Evolutionary conservation across 2,329 filamentous ascomycete genomes (phyloP).

Genomic region (Macroventuria anomochaeta): DNA sequence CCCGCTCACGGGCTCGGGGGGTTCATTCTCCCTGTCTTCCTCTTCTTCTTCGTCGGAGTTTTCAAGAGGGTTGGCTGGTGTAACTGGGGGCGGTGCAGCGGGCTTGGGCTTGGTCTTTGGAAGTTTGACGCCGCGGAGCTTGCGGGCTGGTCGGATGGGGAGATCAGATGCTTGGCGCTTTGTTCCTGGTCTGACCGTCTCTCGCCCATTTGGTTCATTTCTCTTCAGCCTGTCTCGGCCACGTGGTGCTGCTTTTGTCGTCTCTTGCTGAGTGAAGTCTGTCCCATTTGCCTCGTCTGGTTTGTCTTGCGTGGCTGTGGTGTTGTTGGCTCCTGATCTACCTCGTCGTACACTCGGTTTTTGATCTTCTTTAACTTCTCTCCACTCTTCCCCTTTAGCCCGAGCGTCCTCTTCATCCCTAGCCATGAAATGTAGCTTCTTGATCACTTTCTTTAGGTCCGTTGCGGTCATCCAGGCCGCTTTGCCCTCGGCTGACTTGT

Average conservation of each 20-base stretch:
- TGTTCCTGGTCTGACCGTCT: not conserved
- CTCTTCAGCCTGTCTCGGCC: not conserved
- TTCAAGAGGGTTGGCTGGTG: conserved; percentile 7
- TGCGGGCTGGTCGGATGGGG: conserved; percentile 5
- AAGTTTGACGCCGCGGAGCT: not conserved
- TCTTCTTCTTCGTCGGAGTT: not conserved
- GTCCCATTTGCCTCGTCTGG: not conserved
- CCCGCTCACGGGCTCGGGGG: conserved; percentile 7
- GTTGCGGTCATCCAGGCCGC: not conserved
- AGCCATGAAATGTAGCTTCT: not conserved
- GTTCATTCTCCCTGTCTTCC: conserved; percentile 6
- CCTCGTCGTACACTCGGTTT: not conserved
- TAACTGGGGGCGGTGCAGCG: not conserved
- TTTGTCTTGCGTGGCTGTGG: not conserved
- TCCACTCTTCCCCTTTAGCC: no score
- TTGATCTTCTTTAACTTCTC: not conserved
- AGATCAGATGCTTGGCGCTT: conserved; percentile 12
- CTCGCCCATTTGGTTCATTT: not conserved
- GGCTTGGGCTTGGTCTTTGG: not conserved
- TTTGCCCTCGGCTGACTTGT: not conserved
- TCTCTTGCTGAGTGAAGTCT: not conserved
- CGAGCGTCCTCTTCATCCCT: not conserved
- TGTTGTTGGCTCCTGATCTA: not conserved
- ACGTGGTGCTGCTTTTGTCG: not conserved
- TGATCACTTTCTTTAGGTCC: conserved; percentile 1